Percentiles rank a stretch among this genome's conserved stretches.
Evolutionary conservation across 2,329 filamentous ascomycete genomes (phyloP).

Genomic region (Didymella keratinophila): DNA sequence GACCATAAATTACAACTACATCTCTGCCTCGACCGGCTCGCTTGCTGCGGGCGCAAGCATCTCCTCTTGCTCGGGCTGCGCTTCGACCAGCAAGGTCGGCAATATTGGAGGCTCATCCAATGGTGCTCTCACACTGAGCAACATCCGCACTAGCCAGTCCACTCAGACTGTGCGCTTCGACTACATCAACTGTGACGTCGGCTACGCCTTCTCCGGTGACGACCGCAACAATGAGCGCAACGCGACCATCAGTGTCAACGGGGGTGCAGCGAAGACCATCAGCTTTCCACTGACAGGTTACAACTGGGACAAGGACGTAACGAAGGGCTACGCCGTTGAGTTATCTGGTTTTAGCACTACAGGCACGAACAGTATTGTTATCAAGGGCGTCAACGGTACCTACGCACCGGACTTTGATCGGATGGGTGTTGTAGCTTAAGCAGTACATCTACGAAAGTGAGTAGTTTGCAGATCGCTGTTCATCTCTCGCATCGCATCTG

Average conservation of each 20-base stretch:
- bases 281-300: conserved; percentile 33
- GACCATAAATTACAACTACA: conserved; percentile 24
- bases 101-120: conserved; percentile 27
- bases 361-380: conserved; percentile 25
- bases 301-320: conserved; percentile 28
- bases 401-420: conserved; percentile 29
- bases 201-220: conserved; percentile 22
- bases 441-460: too few species aligned
- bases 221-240: conserved; percentile 28
- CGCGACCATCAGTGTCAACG: conserved; percentile 31
- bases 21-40: conserved; percentile 27
- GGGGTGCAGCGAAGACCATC: conserved; percentile 26
- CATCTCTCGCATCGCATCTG: background rate
- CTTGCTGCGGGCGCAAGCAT: conserved; percentile 25
- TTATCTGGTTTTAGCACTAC: conserved; percentile 30
- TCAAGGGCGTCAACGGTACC: conserved; percentile 21
- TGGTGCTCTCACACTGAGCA: conserved; percentile 26
- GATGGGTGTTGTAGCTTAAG: conserved; percentile 24
- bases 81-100: conserved; percentile 29
- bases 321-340: conserved; percentile 27
- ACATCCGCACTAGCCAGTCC: conserved; percentile 27
- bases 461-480: background rate
- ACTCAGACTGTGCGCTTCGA: conserved; percentile 29
- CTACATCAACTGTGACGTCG: conserved; percentile 31
- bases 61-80: conserved; percentile 28